Evolutionary conservation across 2,329 filamentous ascomycete species (phyloP), one percentile per base, ranked within the genome.

Genomic region (Furcasterigmium sp.): DNA sequence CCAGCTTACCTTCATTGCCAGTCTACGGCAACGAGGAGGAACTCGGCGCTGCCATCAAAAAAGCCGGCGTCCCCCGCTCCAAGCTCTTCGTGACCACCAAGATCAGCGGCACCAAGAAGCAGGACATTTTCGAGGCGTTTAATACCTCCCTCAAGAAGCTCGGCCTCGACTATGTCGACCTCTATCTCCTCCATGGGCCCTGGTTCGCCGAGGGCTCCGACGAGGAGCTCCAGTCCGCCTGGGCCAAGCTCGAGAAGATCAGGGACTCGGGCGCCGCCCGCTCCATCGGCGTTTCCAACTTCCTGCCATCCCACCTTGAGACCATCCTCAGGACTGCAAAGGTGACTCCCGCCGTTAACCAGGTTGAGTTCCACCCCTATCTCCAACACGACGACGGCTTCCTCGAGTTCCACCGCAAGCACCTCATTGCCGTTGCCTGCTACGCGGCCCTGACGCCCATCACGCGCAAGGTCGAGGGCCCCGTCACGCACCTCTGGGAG

Each of bases 301-400:
- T 85, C 56, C 55, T 77, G 25, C 65, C 72, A 52, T 56, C 65
- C 35, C 67, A 85, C 51, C 62, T 85, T 17, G 74, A 83, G 57
- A 56, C 65, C 3, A 57, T 83, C 34, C 65, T 84, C 3, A 59
- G 73, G 57, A 78, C 80, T 5, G 81, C 82, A 40, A 76, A 73
- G 52, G 60, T 85, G 47, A 58, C 69, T 3, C 87, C 87, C 1
- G 81, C 78, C 7, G 76, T 86, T 48, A 91, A 91, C 67, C 87
- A 93, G 71, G 85, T 91, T 56, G 87, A 91, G 68, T 82, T 78
- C 56, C 85, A 93, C 63, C 85, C 87, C 0, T 87, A 88, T 59
- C 69, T 86, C 41, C 83, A 85, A 62, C 83, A 85, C 58, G 70
- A 69, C 6, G 68, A 72, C 45, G 32, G 15, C 10, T 67, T 86